Conservation (phyloP, 192 early-diverging fungal species). For the Umbelopsis sp. region DNA sequence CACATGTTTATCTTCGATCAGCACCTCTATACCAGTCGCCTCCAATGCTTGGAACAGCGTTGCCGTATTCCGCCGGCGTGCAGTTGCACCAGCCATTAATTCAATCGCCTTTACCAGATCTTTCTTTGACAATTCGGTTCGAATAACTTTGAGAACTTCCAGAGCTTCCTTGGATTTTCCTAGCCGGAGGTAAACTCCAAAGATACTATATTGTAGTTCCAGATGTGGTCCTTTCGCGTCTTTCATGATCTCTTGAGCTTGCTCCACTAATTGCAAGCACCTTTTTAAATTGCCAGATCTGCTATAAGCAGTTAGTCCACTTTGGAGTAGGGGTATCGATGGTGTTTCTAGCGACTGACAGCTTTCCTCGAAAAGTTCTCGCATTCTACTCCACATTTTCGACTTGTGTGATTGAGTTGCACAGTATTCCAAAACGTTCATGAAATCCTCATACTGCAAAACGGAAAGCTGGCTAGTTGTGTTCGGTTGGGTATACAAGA, state of each 20-base stretch:
- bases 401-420: neutral
- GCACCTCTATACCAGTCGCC: neutral
- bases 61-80: neutral
- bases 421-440: neutral
- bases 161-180: neutral
- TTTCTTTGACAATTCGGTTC: neutral
- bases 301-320: neutral
- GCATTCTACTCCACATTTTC: neutral
- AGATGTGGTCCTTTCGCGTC: neutral
- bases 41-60: conserved; percentile 1
- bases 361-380: conserved; percentile 1
- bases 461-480: neutral
- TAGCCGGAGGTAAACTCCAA: neutral
- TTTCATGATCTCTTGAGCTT: neutral
- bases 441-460: neutral
- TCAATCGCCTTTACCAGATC: neutral
- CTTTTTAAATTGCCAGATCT: neutral
- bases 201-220: neutral
- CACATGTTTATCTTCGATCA: neutral
- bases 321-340: neutral
- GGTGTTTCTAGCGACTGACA: neutral
- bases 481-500: neutral
- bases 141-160: neutral
- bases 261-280: neutral
- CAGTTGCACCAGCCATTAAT: neutral